Evolutionary conservation across 495 filamentous ascomycete species (phyloP).

Genomic region (Hypoxylon rickii): DNA sequence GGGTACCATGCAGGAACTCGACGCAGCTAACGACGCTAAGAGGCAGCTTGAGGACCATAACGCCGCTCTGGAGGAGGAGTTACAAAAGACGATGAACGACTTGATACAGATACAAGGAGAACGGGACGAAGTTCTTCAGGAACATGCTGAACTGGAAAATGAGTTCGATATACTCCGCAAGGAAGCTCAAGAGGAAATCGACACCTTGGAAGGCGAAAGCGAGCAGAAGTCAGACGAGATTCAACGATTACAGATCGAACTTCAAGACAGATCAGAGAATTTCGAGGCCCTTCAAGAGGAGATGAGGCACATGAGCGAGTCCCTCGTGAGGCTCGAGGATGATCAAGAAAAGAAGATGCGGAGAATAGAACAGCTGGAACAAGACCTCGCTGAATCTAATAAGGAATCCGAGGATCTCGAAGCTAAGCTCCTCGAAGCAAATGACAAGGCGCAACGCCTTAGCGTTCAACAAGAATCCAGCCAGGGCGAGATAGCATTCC

Average conservation of each 20-base stretch:
- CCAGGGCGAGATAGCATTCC: conserved; percentile 90
- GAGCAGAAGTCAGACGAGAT: conserved; percentile 75
- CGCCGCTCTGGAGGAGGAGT: conserved; percentile 71
- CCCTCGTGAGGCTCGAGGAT: conserved; percentile 83
- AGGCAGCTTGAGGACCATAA: conserved; percentile 62
- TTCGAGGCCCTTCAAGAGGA: conserved; percentile 84
- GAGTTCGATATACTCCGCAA: conserved; percentile 78
- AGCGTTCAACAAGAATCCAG: conserved; percentile 90
- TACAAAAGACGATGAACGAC: conserved; percentile 77
- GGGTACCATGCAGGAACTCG: conserved; percentile 66
- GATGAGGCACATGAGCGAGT: conserved; percentile 87
- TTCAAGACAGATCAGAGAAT: conserved; percentile 76
- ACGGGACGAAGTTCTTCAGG: conserved; percentile 80
- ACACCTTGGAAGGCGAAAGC: conserved; percentile 76
- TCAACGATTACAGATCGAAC: conserved; percentile 68
- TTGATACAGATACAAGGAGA: conserved; percentile 81
- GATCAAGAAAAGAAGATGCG: conserved; percentile 68
- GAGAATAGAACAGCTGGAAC: conserved; percentile 71
- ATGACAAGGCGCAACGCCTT: conserved; percentile 81
- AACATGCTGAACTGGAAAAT: conserved; percentile 76
- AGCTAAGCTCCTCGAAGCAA: conserved; percentile 74
- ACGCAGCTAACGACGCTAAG: conserved; percentile 62
- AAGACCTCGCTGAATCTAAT: conserved; percentile 74
- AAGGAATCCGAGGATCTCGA: conserved; percentile 78
- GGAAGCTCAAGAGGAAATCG: conserved; percentile 83